These are phyloP conservation scores for Cinnamomum micranthum DNA, from an alignment of 164 flowering plant species.

Conservation along the genomic window DNA sequence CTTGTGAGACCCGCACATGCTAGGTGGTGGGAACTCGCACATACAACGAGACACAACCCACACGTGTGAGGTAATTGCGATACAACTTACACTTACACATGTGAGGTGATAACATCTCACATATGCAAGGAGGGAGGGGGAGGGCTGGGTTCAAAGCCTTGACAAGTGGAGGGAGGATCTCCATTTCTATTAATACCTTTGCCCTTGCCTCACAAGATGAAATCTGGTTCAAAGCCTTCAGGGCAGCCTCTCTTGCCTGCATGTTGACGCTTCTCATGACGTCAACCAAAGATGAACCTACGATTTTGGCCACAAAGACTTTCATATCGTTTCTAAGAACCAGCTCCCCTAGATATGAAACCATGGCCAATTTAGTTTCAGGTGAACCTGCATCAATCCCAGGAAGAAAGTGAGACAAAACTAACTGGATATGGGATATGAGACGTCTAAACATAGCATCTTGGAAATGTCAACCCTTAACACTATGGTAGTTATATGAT, in stretches of 20 bases:
- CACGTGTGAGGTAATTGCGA: too few species aligned
- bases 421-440: neutral
- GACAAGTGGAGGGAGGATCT: conserved; percentile 86
- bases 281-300: conserved; percentile 66
- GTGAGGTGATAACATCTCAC: too few species aligned
- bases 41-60: too few species aligned
- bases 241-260: conserved; percentile 76
- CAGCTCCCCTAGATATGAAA: conserved; percentile 74
- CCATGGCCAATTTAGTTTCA: conserved; percentile 85
- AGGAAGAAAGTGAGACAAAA: neutral
- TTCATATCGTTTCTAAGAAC: conserved; percentile 78
- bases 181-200: conserved; percentile 68
- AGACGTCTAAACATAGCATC: too few species aligned
- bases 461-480: too few species aligned
- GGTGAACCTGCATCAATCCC: conserved; percentile 55
- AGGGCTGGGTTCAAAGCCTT: too few species aligned
- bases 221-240: conserved; percentile 83
- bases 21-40: too few species aligned
- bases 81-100: too few species aligned
- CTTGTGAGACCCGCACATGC: too few species aligned
- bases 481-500: too few species aligned
- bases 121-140: too few species aligned
- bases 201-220: conserved; percentile 82
- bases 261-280: conserved; percentile 63
- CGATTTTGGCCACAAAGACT: conserved; percentile 68